Conservation (phyloP, 75 land plant genomes). For the Pinus albicaulis region DNA sequence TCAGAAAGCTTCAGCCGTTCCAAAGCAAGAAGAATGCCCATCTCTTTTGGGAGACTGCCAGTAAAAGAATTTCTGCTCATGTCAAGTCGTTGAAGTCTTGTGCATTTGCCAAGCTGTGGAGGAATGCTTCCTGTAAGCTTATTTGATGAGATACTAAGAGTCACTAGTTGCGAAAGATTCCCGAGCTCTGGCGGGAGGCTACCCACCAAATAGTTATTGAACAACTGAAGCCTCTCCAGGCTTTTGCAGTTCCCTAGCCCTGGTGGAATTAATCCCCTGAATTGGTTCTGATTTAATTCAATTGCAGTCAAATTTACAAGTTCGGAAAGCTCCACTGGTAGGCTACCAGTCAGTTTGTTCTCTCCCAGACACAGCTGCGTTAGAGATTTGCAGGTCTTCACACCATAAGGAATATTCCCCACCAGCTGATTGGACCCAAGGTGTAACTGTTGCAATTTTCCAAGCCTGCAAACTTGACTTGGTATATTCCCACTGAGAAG, state of each 20-base stretch:
- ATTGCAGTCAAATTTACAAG: slow-evolving; percentile 48
- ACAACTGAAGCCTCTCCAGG: slow-evolving; percentile 55
- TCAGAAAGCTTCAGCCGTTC: slow-evolving; percentile 64
- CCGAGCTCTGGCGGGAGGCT: slow-evolving; percentile 59
- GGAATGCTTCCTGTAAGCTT: slow-evolving; percentile 61
- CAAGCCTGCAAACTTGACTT: slow-evolving; percentile 33
- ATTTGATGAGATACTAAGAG: slow-evolving; percentile 63
- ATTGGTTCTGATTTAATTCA: slow-evolving; percentile 55
- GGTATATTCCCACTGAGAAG: slow-evolving; percentile 65
- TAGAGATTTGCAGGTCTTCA: slow-evolving; percentile 52
- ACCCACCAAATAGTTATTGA: slow-evolving; percentile 47
- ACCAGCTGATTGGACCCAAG: slow-evolving; percentile 49
- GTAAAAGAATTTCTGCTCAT: slow-evolving; percentile 48
- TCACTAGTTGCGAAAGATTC: slow-evolving; percentile 45
- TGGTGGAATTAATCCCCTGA: slow-evolving; percentile 68
- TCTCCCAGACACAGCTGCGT: slow-evolving; percentile 58
- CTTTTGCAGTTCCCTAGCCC: slow-evolving; percentile 50
- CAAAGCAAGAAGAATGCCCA: slow-evolving; percentile 56
- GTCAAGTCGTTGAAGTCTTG: slow-evolving; percentile 58
- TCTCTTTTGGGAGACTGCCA: slow-evolving; percentile 46
- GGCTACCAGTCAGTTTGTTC: slow-evolving; percentile 69
- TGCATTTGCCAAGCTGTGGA: slow-evolving; percentile 41
- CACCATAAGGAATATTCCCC: slow-evolving; percentile 56
- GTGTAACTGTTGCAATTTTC: slow-evolving; percentile 45
- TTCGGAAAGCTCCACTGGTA: slow-evolving; percentile 72